Conservation (phyloP, 306 rosid genomes). For the Vicia sativa region DNA sequence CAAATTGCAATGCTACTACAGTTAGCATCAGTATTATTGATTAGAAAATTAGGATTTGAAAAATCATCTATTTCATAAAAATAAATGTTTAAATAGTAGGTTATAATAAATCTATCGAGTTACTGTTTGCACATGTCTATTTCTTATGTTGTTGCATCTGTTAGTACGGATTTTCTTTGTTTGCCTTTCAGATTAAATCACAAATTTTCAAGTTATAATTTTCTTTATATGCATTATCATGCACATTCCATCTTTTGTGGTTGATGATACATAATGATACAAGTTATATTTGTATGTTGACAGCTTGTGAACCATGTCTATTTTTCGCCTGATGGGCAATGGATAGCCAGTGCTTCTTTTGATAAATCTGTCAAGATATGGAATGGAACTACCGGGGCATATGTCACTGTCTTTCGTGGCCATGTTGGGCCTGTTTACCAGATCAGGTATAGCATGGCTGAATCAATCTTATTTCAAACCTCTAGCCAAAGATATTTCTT, state of each 20-base stretch:
- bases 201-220: constrained; percentile 2
- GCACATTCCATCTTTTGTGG: constrained; percentile 20
- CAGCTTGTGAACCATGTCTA: constrained; percentile 91
- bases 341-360: constrained; percentile 96
- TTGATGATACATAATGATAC: no score
- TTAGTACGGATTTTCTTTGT: constrained; percentile 9
- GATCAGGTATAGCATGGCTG: constrained; percentile 60
- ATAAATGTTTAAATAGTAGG: constrained; percentile 2
- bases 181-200: no score
- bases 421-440: constrained; percentile 96
- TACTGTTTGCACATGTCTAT: constrained; percentile 17
- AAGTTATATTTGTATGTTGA: constrained; percentile 33
- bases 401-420: constrained; percentile 80
- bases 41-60: neutral
- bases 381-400: constrained; percentile 84
- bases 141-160: neutral
- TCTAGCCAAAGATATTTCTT: neutral
- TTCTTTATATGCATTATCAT: neutral
- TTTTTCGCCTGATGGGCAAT: constrained; percentile 98
- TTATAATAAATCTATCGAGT: constrained; percentile 21
- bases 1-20: constrained; percentile 28
- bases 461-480: constrained; percentile 27
- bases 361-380: constrained; percentile 93
- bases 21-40: constrained; percentile 20
- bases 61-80: neutral